phyloP scores from a whole-genome alignment of 257 asterid species.

The Prunella vulgaris region DNA sequence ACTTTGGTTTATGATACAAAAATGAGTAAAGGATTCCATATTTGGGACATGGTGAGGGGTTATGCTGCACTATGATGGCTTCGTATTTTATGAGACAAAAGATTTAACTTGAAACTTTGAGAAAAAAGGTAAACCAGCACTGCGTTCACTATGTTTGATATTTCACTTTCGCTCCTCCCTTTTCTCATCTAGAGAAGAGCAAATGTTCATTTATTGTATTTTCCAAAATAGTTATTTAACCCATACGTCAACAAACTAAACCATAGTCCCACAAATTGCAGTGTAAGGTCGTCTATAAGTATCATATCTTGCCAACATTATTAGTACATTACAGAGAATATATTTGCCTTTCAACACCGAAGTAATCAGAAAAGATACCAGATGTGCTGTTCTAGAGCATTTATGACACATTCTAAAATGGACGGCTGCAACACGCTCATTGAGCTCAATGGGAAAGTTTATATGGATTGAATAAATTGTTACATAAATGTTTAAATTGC shows the following conservation, averaged over 20 bases:
- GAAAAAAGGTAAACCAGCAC: neutral
- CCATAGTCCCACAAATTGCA: neutral
- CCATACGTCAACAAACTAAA: neutral
- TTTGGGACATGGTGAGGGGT: neutral
- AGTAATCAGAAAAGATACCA: neutral
- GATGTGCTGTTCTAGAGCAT: neutral
- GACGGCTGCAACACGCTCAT: neutral
- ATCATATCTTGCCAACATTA: neutral
- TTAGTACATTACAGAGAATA: neutral
- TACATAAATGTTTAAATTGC: neutral
- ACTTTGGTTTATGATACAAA: neutral
- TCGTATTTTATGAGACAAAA: neutral
- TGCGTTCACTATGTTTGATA: neutral
- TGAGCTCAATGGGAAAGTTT: neutral
- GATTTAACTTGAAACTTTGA: neutral
- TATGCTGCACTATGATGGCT: neutral
- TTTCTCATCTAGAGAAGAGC: neutral
- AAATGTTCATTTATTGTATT: neutral
- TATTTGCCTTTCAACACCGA: neutral
- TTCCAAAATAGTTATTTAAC: neutral
- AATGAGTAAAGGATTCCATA: neutral
- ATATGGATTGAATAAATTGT: neutral
- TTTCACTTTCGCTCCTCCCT: neutral
- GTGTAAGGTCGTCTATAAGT: neutral
- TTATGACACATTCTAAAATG: neutral